phyloP scores from a whole-genome alignment of 2,329 filamentous ascomycete species.

The Aspergillus fischeri region DNA sequence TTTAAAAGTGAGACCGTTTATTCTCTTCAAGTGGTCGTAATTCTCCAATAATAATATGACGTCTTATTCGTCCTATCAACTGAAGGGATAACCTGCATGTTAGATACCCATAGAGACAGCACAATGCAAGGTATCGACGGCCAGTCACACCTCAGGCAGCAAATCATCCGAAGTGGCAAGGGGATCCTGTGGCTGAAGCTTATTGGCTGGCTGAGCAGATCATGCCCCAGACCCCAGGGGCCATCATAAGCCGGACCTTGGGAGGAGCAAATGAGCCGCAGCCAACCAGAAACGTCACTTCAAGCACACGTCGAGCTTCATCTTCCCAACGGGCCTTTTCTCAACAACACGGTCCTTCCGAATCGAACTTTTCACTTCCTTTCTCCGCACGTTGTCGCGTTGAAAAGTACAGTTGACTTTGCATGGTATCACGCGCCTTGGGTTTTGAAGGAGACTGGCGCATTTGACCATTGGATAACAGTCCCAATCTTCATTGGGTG shows the following conservation, averaged over 20 bases:
- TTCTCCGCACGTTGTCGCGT: constrained; percentile 8
- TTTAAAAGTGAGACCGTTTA: too few species aligned
- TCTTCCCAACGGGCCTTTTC: constrained; percentile 17
- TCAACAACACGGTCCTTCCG: neutral
- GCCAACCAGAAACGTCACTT: constrained; percentile 16
- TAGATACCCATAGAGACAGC: neutral
- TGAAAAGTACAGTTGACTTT: constrained; percentile 1
- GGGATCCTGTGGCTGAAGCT: neutral
- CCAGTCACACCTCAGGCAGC: neutral
- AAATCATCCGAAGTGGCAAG: neutral
- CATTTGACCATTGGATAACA: constrained; percentile 4
- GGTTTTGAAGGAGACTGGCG: constrained; percentile 17
- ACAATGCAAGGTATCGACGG: neutral
- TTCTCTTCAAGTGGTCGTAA: neutral
- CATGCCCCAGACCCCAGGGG: neutral
- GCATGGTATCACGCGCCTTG: constrained; percentile 16
- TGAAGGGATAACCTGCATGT: neutral
- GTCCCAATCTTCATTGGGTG: neutral
- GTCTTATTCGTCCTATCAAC: neutral
- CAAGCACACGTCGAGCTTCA: constrained; percentile 19
- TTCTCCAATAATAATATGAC: neutral
- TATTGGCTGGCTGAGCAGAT: neutral
- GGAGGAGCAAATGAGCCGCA: neutral
- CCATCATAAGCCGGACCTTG: neutral
- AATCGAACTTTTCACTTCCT: neutral